Percentiles rank a stretch among this genome's conserved stretches.
Evolutionary conservation across 2,329 filamentous ascomycete genomes (phyloP).

Genomic region (Verruconis gallopava): DNA sequence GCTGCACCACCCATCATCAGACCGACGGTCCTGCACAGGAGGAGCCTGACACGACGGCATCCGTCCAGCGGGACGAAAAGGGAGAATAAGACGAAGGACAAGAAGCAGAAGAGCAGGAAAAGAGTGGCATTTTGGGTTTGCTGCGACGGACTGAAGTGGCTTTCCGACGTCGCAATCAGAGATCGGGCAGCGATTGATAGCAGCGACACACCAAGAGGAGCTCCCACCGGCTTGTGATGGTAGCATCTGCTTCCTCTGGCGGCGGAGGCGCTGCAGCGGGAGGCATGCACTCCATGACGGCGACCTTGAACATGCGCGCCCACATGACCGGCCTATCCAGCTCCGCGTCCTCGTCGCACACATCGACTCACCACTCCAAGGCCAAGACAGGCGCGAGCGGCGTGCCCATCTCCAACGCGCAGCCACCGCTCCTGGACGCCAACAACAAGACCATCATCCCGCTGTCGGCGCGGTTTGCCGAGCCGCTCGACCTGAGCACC

Average conservation of each 20-base stretch:
- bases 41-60: no score
- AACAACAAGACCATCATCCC: slow-evolving; percentile 14
- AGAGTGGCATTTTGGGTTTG: no score
- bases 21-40: no score
- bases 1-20: no score
- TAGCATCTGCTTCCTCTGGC: neutral
- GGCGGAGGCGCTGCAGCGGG: neutral
- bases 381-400: neutral
- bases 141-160: no score
- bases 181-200: no score
- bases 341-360: neutral
- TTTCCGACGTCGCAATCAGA: no score
- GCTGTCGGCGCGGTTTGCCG: slow-evolving; percentile 47
- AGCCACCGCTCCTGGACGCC: neutral
- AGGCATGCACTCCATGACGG: slow-evolving; percentile 1
- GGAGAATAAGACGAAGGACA: no score
- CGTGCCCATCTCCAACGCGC: neutral
- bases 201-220: no score
- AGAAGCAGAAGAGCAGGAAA: no score
- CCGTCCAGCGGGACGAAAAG: no score
- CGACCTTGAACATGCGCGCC: slow-evolving; percentile 8
- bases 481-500: slow-evolving; percentile 69
- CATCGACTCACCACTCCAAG: neutral
- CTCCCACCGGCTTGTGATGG: no score
- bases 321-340: slow-evolving; percentile 1